phyloP scores from a whole-genome alignment of 2,329 filamentous ascomycete species.

The Fusarium piperis region DNA sequence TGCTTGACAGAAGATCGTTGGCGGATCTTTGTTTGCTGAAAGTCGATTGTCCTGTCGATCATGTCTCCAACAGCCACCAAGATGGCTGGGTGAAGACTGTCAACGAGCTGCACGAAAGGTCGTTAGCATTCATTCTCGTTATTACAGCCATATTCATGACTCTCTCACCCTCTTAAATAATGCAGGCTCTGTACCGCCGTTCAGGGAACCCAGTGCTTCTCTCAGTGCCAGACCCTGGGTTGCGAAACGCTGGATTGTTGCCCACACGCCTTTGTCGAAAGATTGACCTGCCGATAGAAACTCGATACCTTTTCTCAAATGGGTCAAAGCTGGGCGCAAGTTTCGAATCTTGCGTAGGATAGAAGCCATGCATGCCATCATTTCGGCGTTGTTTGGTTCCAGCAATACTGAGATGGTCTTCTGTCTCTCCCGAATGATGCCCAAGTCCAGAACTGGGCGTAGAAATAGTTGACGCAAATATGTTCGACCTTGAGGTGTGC shows the following conservation, averaged over 20 bases:
- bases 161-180: slow-evolving; percentile 56
- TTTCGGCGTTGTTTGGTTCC: slow-evolving; percentile 70
- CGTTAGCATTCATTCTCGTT: slow-evolving; percentile 8
- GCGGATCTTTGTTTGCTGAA: slow-evolving; percentile 77
- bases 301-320: slow-evolving; percentile 82
- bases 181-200: slow-evolving; percentile 20
- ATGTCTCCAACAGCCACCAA: slow-evolving; percentile 74
- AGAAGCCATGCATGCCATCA: slow-evolving; percentile 64
- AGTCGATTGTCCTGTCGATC: slow-evolving; percentile 81
- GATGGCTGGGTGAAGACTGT: slow-evolving; percentile 65
- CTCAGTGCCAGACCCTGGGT: slow-evolving; percentile 76
- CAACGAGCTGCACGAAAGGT: slow-evolving; percentile 58
- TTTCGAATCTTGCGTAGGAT: slow-evolving; percentile 79
- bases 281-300: slow-evolving; percentile 57
- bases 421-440: slow-evolving; percentile 76
- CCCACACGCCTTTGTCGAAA: slow-evolving; percentile 76
- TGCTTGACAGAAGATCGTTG: slow-evolving; percentile 77
- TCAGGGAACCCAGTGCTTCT: slow-evolving; percentile 60
- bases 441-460: slow-evolving; percentile 75
- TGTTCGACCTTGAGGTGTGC: slow-evolving; percentile 80
- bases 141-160: slow-evolving; percentile 2
- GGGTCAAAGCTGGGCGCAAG: slow-evolving; percentile 72
- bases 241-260: slow-evolving; percentile 75
- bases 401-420: slow-evolving; percentile 74
- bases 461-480: slow-evolving; percentile 84